Conservation (phyloP, 2,329 filamentous ascomycete species). For the Colletotrichum phormii region DNA sequence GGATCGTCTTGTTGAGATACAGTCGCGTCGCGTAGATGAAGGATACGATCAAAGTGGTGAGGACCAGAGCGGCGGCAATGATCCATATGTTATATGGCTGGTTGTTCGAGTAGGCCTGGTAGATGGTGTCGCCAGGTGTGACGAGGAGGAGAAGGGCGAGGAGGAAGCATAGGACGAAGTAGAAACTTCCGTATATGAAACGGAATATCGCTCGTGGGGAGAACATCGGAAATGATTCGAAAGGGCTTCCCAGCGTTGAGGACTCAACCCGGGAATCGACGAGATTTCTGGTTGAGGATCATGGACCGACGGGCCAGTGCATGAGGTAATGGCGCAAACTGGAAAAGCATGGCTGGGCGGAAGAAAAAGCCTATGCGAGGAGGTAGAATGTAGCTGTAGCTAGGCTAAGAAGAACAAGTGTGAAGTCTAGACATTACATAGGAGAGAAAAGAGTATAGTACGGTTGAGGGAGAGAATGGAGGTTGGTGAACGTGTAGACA, state of each 20-base stretch:
- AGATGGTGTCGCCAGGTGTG: constrained; percentile 84
- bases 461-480: constrained; percentile 10
- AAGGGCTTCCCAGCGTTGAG: constrained; percentile 33
- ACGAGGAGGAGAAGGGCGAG: constrained; percentile 80
- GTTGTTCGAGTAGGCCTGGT: constrained; percentile 75
- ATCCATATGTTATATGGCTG: constrained; percentile 87
- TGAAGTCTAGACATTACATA: constrained; percentile 32
- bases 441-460: constrained; percentile 7
- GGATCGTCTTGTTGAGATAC: constrained; percentile 84
- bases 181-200: constrained; percentile 84
- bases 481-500: constrained; percentile 18
- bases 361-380: constrained; percentile 11
- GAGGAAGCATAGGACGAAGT: constrained; percentile 80
- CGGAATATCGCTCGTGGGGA: constrained; percentile 71
- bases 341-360: constrained; percentile 38
- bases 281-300: constrained; percentile 30
- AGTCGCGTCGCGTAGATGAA: constrained; percentile 87
- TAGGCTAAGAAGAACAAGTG: constrained; percentile 16
- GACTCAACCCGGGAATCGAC: constrained; percentile 38
- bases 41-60: constrained; percentile 76
- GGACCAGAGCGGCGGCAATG: constrained; percentile 79
- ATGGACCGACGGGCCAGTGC: constrained; percentile 34
- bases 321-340: constrained; percentile 40
- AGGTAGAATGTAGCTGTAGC: not conserved
- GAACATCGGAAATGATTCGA: constrained; percentile 47